These are phyloP conservation scores for Lavandula angustifolia DNA, from an alignment of 257 asterid species.

Conservation along the genomic window DNA sequence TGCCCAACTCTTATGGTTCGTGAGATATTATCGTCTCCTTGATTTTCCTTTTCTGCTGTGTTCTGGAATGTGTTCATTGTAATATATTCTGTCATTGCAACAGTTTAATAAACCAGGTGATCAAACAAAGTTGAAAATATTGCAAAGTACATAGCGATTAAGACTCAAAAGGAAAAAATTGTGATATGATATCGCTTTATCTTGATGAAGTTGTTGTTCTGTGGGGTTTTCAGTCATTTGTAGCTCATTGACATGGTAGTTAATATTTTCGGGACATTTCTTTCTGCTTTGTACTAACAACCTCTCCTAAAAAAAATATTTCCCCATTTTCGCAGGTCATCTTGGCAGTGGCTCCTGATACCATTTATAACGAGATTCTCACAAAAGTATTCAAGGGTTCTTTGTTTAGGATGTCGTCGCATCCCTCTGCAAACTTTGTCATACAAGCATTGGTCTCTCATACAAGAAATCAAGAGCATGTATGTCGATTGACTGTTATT, in stretches of 20 bases:
- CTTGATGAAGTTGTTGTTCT: slow-evolving; percentile 13
- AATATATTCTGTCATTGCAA: slow-evolving; percentile 3
- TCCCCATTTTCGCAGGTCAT: slow-evolving; percentile 63
- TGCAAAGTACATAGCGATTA: slow-evolving; percentile 3
- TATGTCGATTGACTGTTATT: slow-evolving; percentile 38
- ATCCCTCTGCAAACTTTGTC: slow-evolving; percentile 80
- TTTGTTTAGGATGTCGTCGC: slow-evolving; percentile 68
- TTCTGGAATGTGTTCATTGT: slow-evolving; percentile 3
- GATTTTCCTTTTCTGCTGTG: slow-evolving; percentile 9
- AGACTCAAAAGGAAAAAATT: neutral
- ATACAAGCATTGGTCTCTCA: slow-evolving; percentile 89
- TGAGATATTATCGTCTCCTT: neutral
- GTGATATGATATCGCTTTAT: neutral
- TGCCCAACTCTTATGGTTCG: slow-evolving; percentile 3
- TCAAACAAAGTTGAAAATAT: slow-evolving; percentile 13
- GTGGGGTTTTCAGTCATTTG: slow-evolving; percentile 13
- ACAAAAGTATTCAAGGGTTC: slow-evolving; percentile 59
- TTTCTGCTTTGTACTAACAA: slow-evolving; percentile 16
- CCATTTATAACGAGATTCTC: slow-evolving; percentile 60
- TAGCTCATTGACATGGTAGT: slow-evolving; percentile 7
- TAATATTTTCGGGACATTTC: neutral
- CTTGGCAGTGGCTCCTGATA: slow-evolving; percentile 83
- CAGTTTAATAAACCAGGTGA: slow-evolving; percentile 12
- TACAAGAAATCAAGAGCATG: slow-evolving; percentile 75
- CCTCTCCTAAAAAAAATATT: slow-evolving; percentile 18